Percentiles rank a stretch among this genome's conserved stretches.
These are phyloP conservation scores for Mortierella hygrophila DNA, from an alignment of 192 early-diverging fungal species.

Conservation along the genomic window DNA sequence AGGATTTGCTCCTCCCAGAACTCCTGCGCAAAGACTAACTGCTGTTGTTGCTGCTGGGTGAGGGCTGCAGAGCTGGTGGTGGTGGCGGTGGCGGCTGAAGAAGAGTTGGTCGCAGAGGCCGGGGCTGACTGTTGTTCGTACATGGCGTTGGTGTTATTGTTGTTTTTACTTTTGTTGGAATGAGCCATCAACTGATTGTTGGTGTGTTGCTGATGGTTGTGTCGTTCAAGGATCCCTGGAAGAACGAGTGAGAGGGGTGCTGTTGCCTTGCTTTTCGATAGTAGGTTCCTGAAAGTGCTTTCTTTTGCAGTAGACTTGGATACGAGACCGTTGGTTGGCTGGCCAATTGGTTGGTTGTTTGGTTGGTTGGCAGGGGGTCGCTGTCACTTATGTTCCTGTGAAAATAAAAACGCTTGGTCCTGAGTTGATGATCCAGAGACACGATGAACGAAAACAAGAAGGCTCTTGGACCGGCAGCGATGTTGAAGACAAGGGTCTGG, in stretches of 20 bases:
- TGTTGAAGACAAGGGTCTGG: too few relatives aligned
- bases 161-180: neutral
- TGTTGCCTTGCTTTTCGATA: neutral
- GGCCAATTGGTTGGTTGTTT: neutral
- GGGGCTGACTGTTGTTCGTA: slow-evolving; percentile 16
- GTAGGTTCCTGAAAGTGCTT: neutral
- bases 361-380: slow-evolving; percentile 4
- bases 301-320: neutral
- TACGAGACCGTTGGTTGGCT: slow-evolving; percentile 9
- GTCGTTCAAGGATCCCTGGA: neutral
- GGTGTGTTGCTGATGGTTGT: neutral
- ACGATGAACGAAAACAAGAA: neutral
- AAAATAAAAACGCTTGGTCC: neutral
- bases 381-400: neutral
- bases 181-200: neutral
- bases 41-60: slow-evolving; percentile 31
- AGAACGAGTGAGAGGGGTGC: neutral
- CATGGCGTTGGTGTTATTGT: slow-evolving; percentile 8
- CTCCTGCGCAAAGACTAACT: slow-evolving; percentile 49
- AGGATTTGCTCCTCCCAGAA: slow-evolving; percentile 84
- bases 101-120: slow-evolving; percentile 13
- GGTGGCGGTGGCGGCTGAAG: slow-evolving; percentile 12
- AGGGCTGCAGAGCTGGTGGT: neutral
- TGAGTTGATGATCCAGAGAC: slow-evolving; percentile 2
- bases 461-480: too few relatives aligned